Evolutionary conservation across 148 eudicot species (phyloP), one percentile per base, ranked within the genome.

Genomic region (Limonium bicolor): DNA sequence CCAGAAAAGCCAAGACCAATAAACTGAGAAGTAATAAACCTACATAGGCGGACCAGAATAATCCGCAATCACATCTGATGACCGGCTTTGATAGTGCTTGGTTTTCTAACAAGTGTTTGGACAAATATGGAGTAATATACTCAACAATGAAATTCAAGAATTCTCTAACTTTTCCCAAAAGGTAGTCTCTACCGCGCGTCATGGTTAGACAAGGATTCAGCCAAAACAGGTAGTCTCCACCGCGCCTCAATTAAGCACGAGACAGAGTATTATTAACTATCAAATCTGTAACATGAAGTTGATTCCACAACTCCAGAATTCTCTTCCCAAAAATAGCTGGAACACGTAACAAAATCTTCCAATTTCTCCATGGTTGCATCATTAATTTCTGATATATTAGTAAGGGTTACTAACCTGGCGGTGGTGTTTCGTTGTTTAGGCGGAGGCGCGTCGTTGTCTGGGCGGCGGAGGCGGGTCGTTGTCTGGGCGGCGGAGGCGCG

Each of bases 1-100:
- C 21, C 16, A 83, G 53, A 61, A 88, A 88, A 17, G 76, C 80
- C 0, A 59, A 51, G 3, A 77, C 44, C 46, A 88, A 52, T 48
- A 83, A 58, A 41, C 51, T 36, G 27, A 83, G 68, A 50, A 83
- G 55, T 9, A 77, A 27, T 1, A 49, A 16, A 23, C 86, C 56
- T 22, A 83, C 78, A 46, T 74, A 80, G 22, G 54, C 6, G 1
- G 83, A 62, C 83, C 92, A 88, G 17, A 83, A 59, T 56, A 88
- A 41, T 17, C 76, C 96, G 78, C 78, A 76, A 0, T 78, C 73
- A 14, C 57, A 67, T 7, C 90, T 66, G 36, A 65, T 38, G 8
- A 33, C 82, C 30, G 80, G 18, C 20, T 56, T 59, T 52, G 66
- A 41, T 38, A 50, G 30, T 0, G 60, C 51, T 24, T 71, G 58